Conservation (phyloP, 306 rosid species). For the Sesbania bispinosa region DNA sequence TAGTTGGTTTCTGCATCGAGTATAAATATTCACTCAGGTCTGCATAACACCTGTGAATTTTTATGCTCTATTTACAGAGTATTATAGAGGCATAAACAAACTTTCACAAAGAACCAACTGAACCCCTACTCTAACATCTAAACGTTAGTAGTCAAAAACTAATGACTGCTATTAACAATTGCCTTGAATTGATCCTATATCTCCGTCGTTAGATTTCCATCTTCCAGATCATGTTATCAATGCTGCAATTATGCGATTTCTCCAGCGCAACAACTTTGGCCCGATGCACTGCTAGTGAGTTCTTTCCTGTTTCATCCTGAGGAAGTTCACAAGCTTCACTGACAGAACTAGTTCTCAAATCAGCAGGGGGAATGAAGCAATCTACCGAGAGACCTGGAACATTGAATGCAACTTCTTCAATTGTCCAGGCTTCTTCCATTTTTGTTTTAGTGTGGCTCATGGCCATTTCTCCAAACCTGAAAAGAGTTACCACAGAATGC, state of each 20-base stretch:
- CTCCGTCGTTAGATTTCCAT: slow-evolving; percentile 52
- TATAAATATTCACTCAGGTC: slow-evolving; percentile 76
- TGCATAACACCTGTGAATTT: slow-evolving; percentile 57
- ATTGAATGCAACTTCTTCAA: slow-evolving; percentile 96
- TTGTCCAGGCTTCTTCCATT: slow-evolving; percentile 99
- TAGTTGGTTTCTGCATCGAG: slow-evolving; percentile 89
- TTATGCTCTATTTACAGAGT: slow-evolving; percentile 97
- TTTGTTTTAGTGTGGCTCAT: slow-evolving; percentile 96
- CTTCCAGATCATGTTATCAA: slow-evolving; percentile 72
- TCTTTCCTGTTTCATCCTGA: slow-evolving; percentile 70
- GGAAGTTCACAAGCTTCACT: slow-evolving; percentile 80
- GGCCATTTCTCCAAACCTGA: slow-evolving; percentile 96
- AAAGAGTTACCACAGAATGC: slow-evolving; percentile 89
- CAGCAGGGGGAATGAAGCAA: slow-evolving; percentile 99
- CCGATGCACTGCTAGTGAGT: slow-evolving; percentile 48
- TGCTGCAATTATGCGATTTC: slow-evolving; percentile 51
- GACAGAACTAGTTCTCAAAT: slow-evolving; percentile 63
- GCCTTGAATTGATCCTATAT: slow-evolving; percentile 46
- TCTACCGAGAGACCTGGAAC: slow-evolving; percentile 85
- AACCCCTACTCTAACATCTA: slow-evolving; percentile 57
- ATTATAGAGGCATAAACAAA: slow-evolving; percentile 64
- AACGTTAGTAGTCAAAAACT: slow-evolving; percentile 63
- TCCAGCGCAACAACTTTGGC: slow-evolving; percentile 86
- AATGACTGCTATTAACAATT: slow-evolving; percentile 85
- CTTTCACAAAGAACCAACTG: slow-evolving; percentile 46